Evolutionary conservation across 805 yeast genomes (phyloP).

Genomic region (Yamadazyma sp.): DNA sequence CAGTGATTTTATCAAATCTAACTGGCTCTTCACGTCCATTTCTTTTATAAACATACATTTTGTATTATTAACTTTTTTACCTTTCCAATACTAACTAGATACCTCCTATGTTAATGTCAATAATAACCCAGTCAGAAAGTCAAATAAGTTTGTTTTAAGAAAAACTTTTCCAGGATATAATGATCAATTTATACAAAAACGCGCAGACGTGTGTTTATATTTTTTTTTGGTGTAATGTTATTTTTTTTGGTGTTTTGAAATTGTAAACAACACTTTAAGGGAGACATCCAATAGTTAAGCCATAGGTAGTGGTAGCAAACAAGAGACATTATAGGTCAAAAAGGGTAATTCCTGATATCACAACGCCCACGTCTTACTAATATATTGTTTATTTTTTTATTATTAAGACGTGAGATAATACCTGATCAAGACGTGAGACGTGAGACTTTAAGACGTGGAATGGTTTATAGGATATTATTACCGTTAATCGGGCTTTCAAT

Average conservation of each 20-base stretch:
- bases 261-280: too few relatives aligned
- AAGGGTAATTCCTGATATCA: too few relatives aligned
- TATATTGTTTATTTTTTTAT: conserved; percentile 2
- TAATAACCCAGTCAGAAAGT: too few relatives aligned
- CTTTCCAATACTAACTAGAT: neutral
- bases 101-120: too few relatives aligned
- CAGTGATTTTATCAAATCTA: conserved; percentile 94
- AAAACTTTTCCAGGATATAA: neutral
- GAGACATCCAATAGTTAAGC: too few relatives aligned
- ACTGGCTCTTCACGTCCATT: conserved; percentile 95
- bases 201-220: conserved; percentile 5
- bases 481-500: too few relatives aligned
- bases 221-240: conserved; percentile 1
- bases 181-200: conserved; percentile 3
- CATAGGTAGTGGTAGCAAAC: too few relatives aligned
- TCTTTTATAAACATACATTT: conserved; percentile 84
- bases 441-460: too few relatives aligned
- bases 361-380: conserved; percentile 2
- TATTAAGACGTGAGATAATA: conserved; percentile 2
- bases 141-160: too few relatives aligned
- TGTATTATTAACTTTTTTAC: neutral
- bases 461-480: too few relatives aligned
- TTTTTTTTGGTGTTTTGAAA: conserved; percentile 2
- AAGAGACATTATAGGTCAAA: too few relatives aligned
- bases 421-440: conserved; percentile 4